Evolutionary conservation across 1,284 basidiomycete species (phyloP).

Genomic region (Meira nashicola): DNA sequence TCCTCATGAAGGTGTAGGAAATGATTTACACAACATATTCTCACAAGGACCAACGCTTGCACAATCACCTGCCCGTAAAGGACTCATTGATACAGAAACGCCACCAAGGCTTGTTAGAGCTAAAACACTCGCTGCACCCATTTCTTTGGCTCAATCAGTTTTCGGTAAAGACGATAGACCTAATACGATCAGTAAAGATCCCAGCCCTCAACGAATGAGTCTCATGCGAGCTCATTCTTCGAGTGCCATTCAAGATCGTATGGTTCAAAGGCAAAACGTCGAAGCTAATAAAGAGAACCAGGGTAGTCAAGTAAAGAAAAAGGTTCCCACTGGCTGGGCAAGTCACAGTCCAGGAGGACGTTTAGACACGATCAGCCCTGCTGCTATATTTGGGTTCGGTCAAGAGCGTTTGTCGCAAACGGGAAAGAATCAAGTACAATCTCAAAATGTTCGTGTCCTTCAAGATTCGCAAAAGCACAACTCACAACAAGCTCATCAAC

Average conservation of each 20-base stretch:
- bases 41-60: slow-evolving; percentile 22
- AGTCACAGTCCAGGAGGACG: neutral
- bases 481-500: no score
- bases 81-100: slow-evolving; percentile 6
- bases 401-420: no score
- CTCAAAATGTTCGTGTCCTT: no score
- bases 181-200: neutral
- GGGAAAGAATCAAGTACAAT: no score
- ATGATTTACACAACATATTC: neutral
- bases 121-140: slow-evolving; percentile 8
- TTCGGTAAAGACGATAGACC: neutral
- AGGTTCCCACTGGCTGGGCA: slow-evolving; percentile 10
- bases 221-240: slow-evolving; percentile 31
- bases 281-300: neutral
- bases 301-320: neutral
- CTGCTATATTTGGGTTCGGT: slow-evolving; percentile 39
- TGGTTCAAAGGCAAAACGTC: neutral
- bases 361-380: slow-evolving; percentile 46
- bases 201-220: slow-evolving; percentile 4
- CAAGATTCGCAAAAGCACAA: no score
- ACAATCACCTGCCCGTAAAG: slow-evolving; percentile 20
- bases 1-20: neutral
- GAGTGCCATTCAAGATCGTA: slow-evolving; percentile 15
- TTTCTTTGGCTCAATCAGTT: neutral
- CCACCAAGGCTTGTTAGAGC: slow-evolving; percentile 9